Conservation (phyloP, 164 flowering plant species). For the Aristolochia fimbriata region DNA sequence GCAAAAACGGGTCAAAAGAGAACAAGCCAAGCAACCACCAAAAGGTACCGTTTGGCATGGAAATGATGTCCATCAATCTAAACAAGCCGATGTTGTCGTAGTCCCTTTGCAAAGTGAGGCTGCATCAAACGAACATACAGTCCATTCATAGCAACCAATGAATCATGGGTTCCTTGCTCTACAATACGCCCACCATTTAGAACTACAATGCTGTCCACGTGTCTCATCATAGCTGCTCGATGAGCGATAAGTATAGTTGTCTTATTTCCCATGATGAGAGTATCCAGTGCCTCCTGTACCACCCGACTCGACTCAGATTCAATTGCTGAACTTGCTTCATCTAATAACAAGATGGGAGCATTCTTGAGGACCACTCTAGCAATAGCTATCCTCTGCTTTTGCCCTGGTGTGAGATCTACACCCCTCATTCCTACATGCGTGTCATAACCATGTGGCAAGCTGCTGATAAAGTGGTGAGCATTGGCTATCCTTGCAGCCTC, state of each 20-base stretch:
- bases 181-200: conserved; percentile 90
- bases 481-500: conserved; percentile 98
- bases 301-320: conserved; percentile 99
- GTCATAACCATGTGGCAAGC: conserved; percentile 94
- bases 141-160: conserved; percentile 68
- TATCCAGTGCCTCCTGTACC: conserved; percentile 96
- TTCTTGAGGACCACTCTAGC: conserved; percentile 94
- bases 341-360: conserved; percentile 85
- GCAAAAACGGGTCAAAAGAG: conserved; percentile 9
- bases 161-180: conserved; percentile 90
- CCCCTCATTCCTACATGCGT: conserved; percentile 98
- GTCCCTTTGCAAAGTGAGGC: conserved; percentile 83
- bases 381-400: conserved; percentile 94
- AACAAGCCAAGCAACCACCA: conserved; percentile 4
- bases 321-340: conserved; percentile 91
- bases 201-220: conserved; percentile 96
- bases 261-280: conserved; percentile 93
- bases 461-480: conserved; percentile 96
- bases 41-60: conserved; percentile 8
- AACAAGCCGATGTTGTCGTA: conserved; percentile 73
- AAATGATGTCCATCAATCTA: conserved; percentile 16
- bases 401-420: conserved; percentile 91
- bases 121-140: conserved; percentile 91
- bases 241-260: conserved; percentile 93
- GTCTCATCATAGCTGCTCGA: conserved; percentile 95